These are phyloP conservation scores for Penicillium macrosclerotiorum DNA, from an alignment of 495 filamentous ascomycete genomes.

Conservation along the genomic window DNA sequence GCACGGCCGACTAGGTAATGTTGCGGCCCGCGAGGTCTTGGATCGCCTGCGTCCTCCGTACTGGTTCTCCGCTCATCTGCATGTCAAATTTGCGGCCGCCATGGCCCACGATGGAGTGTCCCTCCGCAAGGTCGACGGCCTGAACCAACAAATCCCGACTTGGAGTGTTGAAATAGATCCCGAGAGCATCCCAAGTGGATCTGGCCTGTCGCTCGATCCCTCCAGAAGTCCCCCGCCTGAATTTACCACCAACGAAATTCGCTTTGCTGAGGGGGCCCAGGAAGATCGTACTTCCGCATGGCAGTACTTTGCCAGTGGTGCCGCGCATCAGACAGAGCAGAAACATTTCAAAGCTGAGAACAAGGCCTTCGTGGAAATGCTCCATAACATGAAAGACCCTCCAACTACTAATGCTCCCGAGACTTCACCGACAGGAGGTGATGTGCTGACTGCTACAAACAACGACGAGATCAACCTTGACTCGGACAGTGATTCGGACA, in stretches of 20 bases:
- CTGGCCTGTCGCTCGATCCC: too few relatives aligned
- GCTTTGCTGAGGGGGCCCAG: too few relatives aligned
- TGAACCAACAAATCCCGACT: not conserved
- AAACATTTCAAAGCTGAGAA: constrained; percentile 29
- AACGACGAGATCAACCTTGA: constrained; percentile 54
- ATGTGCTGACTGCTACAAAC: constrained; percentile 35
- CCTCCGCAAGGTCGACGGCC: not conserved
- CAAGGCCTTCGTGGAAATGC: constrained; percentile 1
- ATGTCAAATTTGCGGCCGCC: constrained; percentile 77
- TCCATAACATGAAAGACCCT: not conserved
- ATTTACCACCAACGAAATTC: too few relatives aligned
- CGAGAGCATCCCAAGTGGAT: not conserved
- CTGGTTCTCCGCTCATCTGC: constrained; percentile 95
- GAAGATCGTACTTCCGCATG: too few relatives aligned
- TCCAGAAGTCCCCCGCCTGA: too few relatives aligned
- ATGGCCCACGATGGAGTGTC: constrained; percentile 56
- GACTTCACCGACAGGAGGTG: too few relatives aligned
- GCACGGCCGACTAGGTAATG: constrained; percentile 70
- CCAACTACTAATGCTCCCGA: too few relatives aligned
- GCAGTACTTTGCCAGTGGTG: too few relatives aligned
- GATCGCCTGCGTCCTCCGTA: constrained; percentile 75
- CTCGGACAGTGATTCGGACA: constrained; percentile 48
- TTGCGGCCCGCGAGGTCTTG: constrained; percentile 73
- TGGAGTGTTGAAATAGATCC: constrained; percentile 7
- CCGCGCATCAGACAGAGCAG: not conserved